Conservation (phyloP, 73 alveolate genomes). For the Paramecium sonneborni region DNA sequence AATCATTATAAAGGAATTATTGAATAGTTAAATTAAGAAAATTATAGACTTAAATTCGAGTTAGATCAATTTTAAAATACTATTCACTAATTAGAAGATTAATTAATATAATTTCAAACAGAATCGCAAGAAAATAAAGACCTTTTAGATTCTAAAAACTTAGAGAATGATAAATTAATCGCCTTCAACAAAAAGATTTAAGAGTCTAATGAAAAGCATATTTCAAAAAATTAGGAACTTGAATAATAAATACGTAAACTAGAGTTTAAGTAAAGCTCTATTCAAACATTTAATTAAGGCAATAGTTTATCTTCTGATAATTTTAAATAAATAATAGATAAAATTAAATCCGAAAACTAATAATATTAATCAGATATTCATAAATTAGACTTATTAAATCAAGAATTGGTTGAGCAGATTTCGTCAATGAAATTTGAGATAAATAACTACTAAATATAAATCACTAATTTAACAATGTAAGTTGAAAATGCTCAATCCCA, state of each 20-base stretch:
- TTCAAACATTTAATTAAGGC: background rate
- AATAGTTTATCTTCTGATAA: background rate
- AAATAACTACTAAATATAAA: background rate
- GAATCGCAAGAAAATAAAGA: background rate
- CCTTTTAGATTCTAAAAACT: background rate
- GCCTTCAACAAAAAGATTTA: background rate
- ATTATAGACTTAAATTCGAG: background rate
- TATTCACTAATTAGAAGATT: background rate
- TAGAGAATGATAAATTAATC: background rate
- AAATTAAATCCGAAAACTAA: background rate
- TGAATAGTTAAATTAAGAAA: background rate
- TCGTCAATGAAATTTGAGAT: conserved; percentile 10
- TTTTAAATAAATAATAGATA: background rate
- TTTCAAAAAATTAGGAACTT: background rate
- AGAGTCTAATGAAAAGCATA: background rate
- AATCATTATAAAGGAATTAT: background rate
- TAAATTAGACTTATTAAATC: background rate
- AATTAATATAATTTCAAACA: background rate
- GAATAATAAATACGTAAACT: background rate
- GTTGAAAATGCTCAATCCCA: background rate
- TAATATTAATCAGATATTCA: background rate
- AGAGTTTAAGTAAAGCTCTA: background rate
- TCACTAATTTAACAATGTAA: background rate
- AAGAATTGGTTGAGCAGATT: background rate
- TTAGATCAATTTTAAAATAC: background rate